Evolutionary conservation across 345 rosid genomes (phyloP).

Genomic region (Sapria himalayana): DNA sequence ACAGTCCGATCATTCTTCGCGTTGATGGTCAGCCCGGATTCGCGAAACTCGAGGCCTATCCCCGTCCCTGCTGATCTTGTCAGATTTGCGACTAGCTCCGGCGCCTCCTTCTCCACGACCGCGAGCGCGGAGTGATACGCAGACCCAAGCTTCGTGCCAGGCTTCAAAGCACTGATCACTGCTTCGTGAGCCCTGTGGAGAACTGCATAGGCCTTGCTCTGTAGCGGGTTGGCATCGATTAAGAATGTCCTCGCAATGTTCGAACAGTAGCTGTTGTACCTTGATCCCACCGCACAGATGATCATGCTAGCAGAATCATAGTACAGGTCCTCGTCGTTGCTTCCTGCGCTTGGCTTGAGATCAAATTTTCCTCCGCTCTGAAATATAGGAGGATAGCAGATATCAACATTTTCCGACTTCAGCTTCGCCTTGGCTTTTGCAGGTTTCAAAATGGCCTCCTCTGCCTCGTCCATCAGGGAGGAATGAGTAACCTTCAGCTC

Average conservation of each 20-base stretch:
- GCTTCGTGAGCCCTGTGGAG: slow-evolving; percentile 90
- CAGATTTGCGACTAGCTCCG: slow-evolving; percentile 44
- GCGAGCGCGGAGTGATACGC: slow-evolving; percentile 67
- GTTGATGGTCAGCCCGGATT: slow-evolving; percentile 63
- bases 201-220: slow-evolving; percentile 79
- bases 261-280: slow-evolving; percentile 84
- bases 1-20: slow-evolving; percentile 51
- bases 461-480: slow-evolving; percentile 64
- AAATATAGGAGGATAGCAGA: slow-evolving; percentile 87
- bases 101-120: slow-evolving; percentile 62
- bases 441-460: slow-evolving; percentile 75
- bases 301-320: slow-evolving; percentile 82
- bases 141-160: slow-evolving; percentile 46
- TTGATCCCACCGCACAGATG: slow-evolving; percentile 67
- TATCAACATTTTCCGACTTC: slow-evolving; percentile 77
- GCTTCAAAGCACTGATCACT: slow-evolving; percentile 44
- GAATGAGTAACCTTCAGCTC: slow-evolving; percentile 77
- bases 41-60: slow-evolving; percentile 87
- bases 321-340: slow-evolving; percentile 57
- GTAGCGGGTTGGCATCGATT: slow-evolving; percentile 65
- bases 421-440: slow-evolving; percentile 62
- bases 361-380: slow-evolving; percentile 90
- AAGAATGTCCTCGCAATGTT: slow-evolving; percentile 66
- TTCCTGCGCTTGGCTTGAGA: slow-evolving; percentile 83
- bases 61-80: slow-evolving; percentile 96